Evolutionary conservation across 495 filamentous ascomycete genomes (phyloP), one percentile per base, ranked within the genome.

Genomic region (Podospora anserina): DNA sequence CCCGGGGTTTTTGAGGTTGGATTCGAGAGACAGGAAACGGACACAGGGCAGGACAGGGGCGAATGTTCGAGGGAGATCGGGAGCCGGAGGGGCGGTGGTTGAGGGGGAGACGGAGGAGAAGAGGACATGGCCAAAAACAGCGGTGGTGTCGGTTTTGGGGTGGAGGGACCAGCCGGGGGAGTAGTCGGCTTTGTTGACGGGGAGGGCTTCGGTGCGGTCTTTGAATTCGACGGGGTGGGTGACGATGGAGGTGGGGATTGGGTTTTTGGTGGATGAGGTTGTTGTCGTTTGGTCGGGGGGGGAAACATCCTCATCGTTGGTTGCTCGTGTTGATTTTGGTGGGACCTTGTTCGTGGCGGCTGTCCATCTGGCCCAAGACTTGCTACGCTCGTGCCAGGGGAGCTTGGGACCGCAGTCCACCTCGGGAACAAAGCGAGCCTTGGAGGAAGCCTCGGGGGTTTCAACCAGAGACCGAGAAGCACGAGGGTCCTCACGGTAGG

Each of bases 331-430:
- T 32, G 30, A 32, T 5, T 32, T 32, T 32, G 30, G 4, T 4
- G 7, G 30, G 30, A 32, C 30, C 30, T 32, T 32, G 30, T 32
- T 32, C 30, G 68, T n/a, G 5, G 74, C 49, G 15, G 44, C 18
- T 7, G 71, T 73, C 74, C 74, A 81, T 66, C 81, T 71, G 13
- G 77, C 75, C 83, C 83, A 86, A 16, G 72, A 65, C 7, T 71
- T 61, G n/a, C 77, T 58, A 20, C 74, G 79, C 15, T 84, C 76
- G 16, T 80, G 76, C 84, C 84, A 87, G 26, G 71, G 62, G 5
- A 84, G 70, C 63, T 78, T 80, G 7, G 70, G 59, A 30, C 69
- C 66, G 62, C 63, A 71, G 34, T 71, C 66, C 19, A 61, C 28
- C 32, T 78, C 71, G 16, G 60, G 55, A 18, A 82, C 23, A 13